Evolutionary conservation across 768 basidiomycete genomes (phyloP), one percentile per base, ranked within the genome.

Genomic region (Coprinopsis strossmayeri): DNA sequence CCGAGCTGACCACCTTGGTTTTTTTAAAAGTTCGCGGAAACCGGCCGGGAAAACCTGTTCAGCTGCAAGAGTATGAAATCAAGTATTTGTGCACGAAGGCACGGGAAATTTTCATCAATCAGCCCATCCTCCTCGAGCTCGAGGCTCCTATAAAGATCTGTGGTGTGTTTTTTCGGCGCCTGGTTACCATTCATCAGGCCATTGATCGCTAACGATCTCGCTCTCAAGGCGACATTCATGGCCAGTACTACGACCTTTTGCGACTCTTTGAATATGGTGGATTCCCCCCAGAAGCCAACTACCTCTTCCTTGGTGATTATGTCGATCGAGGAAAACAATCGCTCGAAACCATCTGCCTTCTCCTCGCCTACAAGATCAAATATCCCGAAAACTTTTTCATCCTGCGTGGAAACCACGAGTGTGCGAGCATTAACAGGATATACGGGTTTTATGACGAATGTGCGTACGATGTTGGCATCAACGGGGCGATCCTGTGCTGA

Each of bases 341-440:
- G 40, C 79, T 99, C 61, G 95, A 99, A 73, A 99, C 95, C n/a
- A 99, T 99, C 66, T 97, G 95, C 66, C 83, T 99, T 39, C 78
- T 99, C 51, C 83, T 99, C 57, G 94, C 95, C 39, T 99, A 99
- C 87, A 99, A 99, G 81, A 95, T 95, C 78, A 99, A 98, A 79
- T 99, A 97, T 76, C 95, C 95, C 45, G 95, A 99, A 81, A 99
- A 99, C 77, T 99, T 99, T 75, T 99, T 99, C 76, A 94, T 99
- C 67, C 80, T 99, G 54, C 77, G 95, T 60, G 95, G 95, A 59
- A 99, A 99, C 72, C 95, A 99, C 69, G 95, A 99, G 71, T 96
- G 95, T 64, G 95, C 95, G 56, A 92, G 91, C 68, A 98, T 99
- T 74, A 99, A 98, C 76, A 79, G 95, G 67, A 98, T 99, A 70